Base-by-base conservation (phyloP, 441 rosid genomes). In the Kokia cookei region DNA sequence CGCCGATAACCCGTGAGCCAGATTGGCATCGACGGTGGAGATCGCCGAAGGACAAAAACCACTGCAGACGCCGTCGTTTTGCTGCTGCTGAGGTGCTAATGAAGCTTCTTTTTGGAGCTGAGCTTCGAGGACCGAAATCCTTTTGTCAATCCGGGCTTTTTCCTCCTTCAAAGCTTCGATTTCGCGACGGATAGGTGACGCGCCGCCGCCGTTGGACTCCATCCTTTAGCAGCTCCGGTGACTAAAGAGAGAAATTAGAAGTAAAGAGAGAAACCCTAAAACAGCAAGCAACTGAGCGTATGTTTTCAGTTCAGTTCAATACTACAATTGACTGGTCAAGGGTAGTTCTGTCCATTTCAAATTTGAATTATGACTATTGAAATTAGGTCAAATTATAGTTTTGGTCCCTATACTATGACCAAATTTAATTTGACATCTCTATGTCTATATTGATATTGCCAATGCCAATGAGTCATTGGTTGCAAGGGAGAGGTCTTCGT, bases 91-190 rank as follows among this genome's bases (percentile, higher is more conserved):
- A 42, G 19, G 13, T 29, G 43, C 61, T 40, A 12, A 10, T 40
- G 42, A 47, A 13, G 65, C 73, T 64, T 80, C 65, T 75, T 85
- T 83, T 1, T 77, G 77, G 77, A 95, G 96, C 82, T 82, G 88
- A 67, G 91, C 86, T 77, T 91, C 96, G 63, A 93, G 99, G 40
- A 71, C 69, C 5, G 86, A 82, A 72, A 93, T 90, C 84, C 79
- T 86, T 26, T 69, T 67, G 17, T 95, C 99, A 13, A 95, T 85
- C 13, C 84, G 87, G 48, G 54, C 61, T 77, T 85, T 91, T 4
- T 72, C 65, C 14, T 84, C 78, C 84, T 86, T 89, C 27, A 95
- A 73, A 6, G 85, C 60, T 65, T 87, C 77, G 65, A 95, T 60
- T 72, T 91, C 92, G 51, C 81, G 63, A 64, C 71, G 55, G 76